Evolutionary conservation across 2,329 filamentous ascomycete genomes (phyloP).

Genomic region (Coniochaeta ligniaria): DNA sequence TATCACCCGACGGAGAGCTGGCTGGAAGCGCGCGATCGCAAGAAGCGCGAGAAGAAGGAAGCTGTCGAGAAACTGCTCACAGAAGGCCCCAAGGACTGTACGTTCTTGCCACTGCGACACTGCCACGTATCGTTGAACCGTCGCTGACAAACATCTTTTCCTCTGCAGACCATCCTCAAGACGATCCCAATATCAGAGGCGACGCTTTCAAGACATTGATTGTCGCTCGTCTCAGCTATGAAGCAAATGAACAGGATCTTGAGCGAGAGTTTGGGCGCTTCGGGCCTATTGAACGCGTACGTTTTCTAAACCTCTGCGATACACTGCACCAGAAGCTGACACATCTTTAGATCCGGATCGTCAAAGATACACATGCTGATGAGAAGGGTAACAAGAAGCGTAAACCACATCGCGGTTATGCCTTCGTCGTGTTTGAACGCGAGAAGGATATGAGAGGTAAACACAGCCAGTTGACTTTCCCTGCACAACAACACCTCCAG

Average conservation of each 20-base stretch:
- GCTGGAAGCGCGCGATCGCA: constrained; percentile 79
- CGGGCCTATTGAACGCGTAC: constrained; percentile 85
- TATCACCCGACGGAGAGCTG: constrained; percentile 87
- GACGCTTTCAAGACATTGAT: constrained; percentile 95
- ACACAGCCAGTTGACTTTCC: constrained; percentile 32
- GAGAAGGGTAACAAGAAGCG: constrained; percentile 69
- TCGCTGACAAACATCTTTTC: background rate
- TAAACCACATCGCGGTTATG: constrained; percentile 82
- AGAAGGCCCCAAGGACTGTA: constrained; percentile 60
- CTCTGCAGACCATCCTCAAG: constrained; percentile 63
- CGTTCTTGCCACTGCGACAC: background rate
- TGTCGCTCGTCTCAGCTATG: constrained; percentile 83
- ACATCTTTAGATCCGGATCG: constrained; percentile 69
- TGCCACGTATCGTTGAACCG: background rate
- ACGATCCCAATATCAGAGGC: constrained; percentile 83
- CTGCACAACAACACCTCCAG: constrained; percentile 6
- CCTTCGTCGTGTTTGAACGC: constrained; percentile 93
- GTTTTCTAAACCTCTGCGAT: constrained; percentile 18
- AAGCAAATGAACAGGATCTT: constrained; percentile 80
- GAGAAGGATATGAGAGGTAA: constrained; percentile 99
- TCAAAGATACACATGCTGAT: constrained; percentile 66
- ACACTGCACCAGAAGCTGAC: background rate
- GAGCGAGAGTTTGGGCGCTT: constrained; percentile 91
- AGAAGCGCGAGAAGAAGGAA: constrained; percentile 72
- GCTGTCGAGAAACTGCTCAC: constrained; percentile 55